Evolutionary conservation across 805 yeast genomes (phyloP), one percentile per base, ranked within the genome.

Genomic region (Spathaspora sp.): DNA sequence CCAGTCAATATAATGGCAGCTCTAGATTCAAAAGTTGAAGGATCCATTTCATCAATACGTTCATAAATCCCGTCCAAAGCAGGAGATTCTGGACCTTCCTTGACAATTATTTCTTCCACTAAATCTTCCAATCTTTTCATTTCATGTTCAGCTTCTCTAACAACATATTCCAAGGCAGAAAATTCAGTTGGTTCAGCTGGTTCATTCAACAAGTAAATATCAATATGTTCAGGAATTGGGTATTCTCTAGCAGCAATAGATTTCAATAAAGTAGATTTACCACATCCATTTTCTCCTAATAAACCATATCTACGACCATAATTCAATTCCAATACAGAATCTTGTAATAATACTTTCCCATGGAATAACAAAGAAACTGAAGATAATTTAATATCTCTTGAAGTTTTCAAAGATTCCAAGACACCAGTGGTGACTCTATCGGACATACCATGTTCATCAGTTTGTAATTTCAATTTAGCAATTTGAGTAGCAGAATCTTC

Each of bases 381-480:
- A 17, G 93, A 84, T 62, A 93, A 69, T 76, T 94, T 94, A 66
- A 94, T 76, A 85, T 94, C 99, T 72, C 97, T 85, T 16, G 97
- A 90, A 28, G 97, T 92, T 42, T 70, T 81, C 67, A 94, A 78
- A 49, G 97, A 89, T 52, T 87, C 92, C 67, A 94, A 78, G 46
- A 94, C 99, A 80, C 99, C 99, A 44, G 99, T 93, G 60, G 93
- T 88, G 59, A 93, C 99, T 79, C 99, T 89, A 72, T 93, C 99
- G 45, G 97, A 89, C 52, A 93, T 66, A 60, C 99, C 99, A 64
- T 91, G 86, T 68, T 89, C 85, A 72, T 93, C 99, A 68, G 87
- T 87, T 76, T 93, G 99, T 67, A 92, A 76, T 73, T 93, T 93
- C 76, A 93, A 79, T 73, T 89, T 86, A 56, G 85, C 87, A 65